Conservation (phyloP, 169 alveolate genomes). For the Blepharisma undulans region DNA sequence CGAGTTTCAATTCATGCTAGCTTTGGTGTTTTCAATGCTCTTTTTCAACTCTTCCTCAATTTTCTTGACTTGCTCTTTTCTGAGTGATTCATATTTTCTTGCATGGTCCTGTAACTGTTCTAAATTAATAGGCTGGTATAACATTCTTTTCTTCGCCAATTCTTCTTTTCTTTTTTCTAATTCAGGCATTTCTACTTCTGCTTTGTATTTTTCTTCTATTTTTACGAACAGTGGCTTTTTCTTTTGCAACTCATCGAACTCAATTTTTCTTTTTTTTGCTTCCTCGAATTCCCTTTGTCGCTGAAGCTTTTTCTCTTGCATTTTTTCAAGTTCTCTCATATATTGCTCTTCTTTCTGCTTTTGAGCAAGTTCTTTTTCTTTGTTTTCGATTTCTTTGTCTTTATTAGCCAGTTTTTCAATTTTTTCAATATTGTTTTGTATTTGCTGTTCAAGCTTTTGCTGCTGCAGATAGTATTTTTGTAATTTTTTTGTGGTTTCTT, state of each 20-base stretch:
- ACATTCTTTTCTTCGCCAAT: conserved; percentile 11
- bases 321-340: not conserved
- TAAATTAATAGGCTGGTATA: not conserved
- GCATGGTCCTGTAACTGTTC: conserved; percentile 2
- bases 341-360: conserved; percentile 3
- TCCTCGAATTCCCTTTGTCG: conserved; percentile 17
- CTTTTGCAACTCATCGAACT: not conserved
- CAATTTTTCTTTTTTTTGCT: not conserved
- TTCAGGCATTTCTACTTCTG: conserved; percentile 29
- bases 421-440: not conserved
- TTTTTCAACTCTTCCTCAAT: not conserved
- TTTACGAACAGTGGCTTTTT: conserved; percentile 24
- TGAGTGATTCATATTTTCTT: not conserved
- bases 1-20: not conserved
- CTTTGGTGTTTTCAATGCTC: not conserved
- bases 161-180: conserved; percentile 39
- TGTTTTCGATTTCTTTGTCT: conserved; percentile 9
- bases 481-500: not conserved
- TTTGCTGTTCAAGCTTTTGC: not conserved
- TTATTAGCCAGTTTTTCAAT: not conserved
- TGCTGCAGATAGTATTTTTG: not conserved
- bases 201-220: not conserved
- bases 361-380: not conserved
- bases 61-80: not conserved
- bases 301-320: not conserved